Conservation (phyloP, 1,284 basidiomycete genomes). For the Rhodotorula sp. region DNA sequence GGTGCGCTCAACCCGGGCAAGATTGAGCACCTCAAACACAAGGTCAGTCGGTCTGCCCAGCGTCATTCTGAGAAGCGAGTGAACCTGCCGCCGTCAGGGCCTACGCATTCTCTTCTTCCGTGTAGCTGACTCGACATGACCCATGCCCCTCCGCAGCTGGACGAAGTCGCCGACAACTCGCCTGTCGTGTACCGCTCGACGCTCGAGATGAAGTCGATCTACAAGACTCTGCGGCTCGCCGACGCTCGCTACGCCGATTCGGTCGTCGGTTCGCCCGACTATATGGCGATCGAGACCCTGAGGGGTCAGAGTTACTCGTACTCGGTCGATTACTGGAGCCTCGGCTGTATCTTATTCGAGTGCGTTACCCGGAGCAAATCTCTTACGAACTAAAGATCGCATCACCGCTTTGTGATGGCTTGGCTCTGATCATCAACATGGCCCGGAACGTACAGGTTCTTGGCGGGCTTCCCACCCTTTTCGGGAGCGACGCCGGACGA, state of each 20-base stretch:
- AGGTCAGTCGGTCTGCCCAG: conserved; percentile 55
- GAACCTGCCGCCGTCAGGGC: background rate
- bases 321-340: conserved; percentile 96
- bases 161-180: conserved; percentile 87
- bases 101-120: too few species aligned
- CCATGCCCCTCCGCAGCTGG: conserved; percentile 60
- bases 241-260: conserved; percentile 95
- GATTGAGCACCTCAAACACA: conserved; percentile 90
- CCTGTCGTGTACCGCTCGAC: conserved; percentile 88
- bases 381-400: too few species aligned
- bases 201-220: conserved; percentile 90
- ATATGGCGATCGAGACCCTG: conserved; percentile 66
- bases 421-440: too few species aligned
- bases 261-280: conserved; percentile 97
- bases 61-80: background rate
- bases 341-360: conserved; percentile 95
- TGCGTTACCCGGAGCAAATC: conserved; percentile 20
- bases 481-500: conserved; percentile 93
- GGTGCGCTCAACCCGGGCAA: conserved; percentile 92
- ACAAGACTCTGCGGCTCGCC: conserved; percentile 84
- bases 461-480: conserved; percentile 88
- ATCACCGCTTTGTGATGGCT: too few species aligned
- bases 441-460: conserved; percentile 43
- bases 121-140: too few species aligned
- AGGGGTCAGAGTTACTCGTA: conserved; percentile 92